Conservation (phyloP, 768 basidiomycete genomes). For the Pleurotus tuoliensis region DNA sequence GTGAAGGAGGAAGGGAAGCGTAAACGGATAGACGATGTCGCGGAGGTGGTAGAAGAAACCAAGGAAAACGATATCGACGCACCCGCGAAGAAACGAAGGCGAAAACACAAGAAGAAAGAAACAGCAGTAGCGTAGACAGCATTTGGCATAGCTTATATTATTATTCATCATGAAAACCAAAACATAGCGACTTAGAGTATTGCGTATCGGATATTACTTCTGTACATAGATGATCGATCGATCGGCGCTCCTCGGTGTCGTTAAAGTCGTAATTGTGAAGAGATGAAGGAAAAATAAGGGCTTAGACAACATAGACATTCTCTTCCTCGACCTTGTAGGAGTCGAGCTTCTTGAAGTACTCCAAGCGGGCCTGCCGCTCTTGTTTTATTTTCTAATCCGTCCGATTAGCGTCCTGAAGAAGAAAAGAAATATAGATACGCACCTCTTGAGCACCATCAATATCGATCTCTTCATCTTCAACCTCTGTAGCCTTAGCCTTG, state of each 20-base stretch:
- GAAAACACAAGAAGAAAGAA: slow-evolving; percentile 31
- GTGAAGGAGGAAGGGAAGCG: slow-evolving; percentile 10
- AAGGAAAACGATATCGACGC: slow-evolving; percentile 21
- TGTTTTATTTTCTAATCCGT: slow-evolving; percentile 19
- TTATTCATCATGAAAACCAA: neutral
- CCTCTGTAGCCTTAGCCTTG: neutral
- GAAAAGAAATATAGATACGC: neutral
- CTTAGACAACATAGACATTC: slow-evolving; percentile 38
- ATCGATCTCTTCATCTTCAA: slow-evolving; percentile 6
- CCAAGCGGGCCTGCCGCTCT: slow-evolving; percentile 31
- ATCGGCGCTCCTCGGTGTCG: neutral
- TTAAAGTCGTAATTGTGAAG: neutral
- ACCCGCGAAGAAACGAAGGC: slow-evolving; percentile 33
- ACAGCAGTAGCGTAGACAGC: slow-evolving; percentile 1
- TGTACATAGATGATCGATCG: neutral
- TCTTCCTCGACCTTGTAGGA: slow-evolving; percentile 34
- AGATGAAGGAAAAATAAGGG: neutral
- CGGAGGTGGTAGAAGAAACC: slow-evolving; percentile 7
- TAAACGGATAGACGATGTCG: slow-evolving; percentile 12
- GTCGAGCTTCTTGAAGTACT: slow-evolving; percentile 37
- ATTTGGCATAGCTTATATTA: neutral
- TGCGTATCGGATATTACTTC: too few relatives aligned
- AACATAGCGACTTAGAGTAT: neutral
- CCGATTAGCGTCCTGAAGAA: neutral
- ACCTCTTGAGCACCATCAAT: slow-evolving; percentile 7